phyloP scores from a whole-genome alignment of 2,329 filamentous ascomycete genomes.

The Cercospora janseana region DNA sequence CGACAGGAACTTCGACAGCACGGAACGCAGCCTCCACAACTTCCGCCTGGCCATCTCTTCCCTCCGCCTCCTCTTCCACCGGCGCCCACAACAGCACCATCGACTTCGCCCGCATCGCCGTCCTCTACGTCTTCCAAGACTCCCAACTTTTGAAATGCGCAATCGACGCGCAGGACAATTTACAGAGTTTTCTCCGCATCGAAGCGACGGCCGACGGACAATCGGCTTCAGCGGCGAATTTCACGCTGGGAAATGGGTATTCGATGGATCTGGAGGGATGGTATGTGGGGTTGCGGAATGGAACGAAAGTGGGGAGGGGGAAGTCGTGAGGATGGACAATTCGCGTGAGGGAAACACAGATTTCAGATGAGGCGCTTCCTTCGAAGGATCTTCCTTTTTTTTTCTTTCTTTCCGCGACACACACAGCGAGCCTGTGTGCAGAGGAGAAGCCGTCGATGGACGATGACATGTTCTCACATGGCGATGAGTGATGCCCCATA shows the following conservation, averaged over 20 bases:
- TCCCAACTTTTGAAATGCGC: slow-evolving; percentile 42
- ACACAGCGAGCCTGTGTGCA: no score
- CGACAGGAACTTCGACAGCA: slow-evolving; percentile 22
- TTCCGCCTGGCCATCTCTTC: slow-evolving; percentile 17
- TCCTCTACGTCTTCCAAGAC: slow-evolving; percentile 48
- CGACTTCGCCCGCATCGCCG: slow-evolving; percentile 48
- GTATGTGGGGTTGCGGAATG: slow-evolving; percentile 27
- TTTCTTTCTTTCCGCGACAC: no score
- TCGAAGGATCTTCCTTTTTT: background rate
- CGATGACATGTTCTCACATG: no score
- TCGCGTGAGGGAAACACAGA: no score
- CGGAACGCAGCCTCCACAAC: slow-evolving; percentile 17
- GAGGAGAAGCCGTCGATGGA: no score
- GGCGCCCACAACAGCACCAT: slow-evolving; percentile 30
- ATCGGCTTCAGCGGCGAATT: slow-evolving; percentile 24
- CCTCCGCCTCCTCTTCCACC: slow-evolving; percentile 18
- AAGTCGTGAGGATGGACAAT: background rate
- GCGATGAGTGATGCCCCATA: no score
- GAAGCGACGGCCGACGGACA: slow-evolving; percentile 24
- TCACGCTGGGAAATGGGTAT: slow-evolving; percentile 34
- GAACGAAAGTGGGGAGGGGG: slow-evolving; percentile 28
- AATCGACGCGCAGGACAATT: slow-evolving; percentile 44
- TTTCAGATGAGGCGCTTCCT: background rate
- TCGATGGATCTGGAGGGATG: slow-evolving; percentile 26
- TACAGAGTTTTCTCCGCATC: slow-evolving; percentile 39